Evolutionary conservation across 768 basidiomycete species (phyloP).

Genomic region (Lyophyllum semitale): DNA sequence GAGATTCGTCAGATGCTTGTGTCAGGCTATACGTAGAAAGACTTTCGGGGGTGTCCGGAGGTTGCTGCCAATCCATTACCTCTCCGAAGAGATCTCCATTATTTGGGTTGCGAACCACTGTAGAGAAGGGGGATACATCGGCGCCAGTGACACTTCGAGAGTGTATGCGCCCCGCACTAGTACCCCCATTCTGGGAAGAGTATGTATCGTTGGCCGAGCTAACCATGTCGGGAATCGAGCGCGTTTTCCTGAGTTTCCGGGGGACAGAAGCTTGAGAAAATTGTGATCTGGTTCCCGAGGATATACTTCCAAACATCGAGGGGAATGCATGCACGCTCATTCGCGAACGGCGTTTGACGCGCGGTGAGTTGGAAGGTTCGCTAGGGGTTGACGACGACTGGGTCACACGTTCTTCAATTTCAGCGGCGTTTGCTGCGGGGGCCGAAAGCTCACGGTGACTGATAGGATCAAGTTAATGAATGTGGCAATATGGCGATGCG

Average conservation of each 20-base stretch:
- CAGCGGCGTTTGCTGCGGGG: conserved; percentile 53
- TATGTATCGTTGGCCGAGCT: conserved; percentile 29
- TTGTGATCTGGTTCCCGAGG: conserved; percentile 30
- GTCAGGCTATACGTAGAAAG: conserved; percentile 35
- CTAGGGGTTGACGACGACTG: conserved; percentile 32
- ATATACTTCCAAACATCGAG: conserved; percentile 42
- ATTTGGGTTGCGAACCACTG: conserved; percentile 27
- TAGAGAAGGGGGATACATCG: conserved; percentile 52
- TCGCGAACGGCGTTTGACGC: conserved; percentile 57
- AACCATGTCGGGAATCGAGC: conserved; percentile 69
- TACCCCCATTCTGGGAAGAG: conserved; percentile 25
- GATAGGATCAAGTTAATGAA: conserved; percentile 7
- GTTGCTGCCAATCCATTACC: conserved; percentile 58
- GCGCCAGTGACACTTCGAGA: conserved; percentile 79
- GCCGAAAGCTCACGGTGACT: conserved; percentile 66
- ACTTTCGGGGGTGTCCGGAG: conserved; percentile 40
- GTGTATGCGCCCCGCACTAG: conserved; percentile 57
- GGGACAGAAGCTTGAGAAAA: conserved; percentile 28
- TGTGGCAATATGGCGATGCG: background rate
- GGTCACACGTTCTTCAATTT: conserved; percentile 47
- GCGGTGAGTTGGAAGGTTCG: conserved; percentile 41
- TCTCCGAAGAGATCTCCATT: conserved; percentile 61
- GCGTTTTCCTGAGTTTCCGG: conserved; percentile 70
- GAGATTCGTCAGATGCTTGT: conserved; percentile 24
- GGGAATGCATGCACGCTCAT: conserved; percentile 68